Evolutionary conservation across 2,329 filamentous ascomycete species (phyloP), one percentile per base, ranked within the genome.

Genomic region (Botrytis medusae): DNA sequence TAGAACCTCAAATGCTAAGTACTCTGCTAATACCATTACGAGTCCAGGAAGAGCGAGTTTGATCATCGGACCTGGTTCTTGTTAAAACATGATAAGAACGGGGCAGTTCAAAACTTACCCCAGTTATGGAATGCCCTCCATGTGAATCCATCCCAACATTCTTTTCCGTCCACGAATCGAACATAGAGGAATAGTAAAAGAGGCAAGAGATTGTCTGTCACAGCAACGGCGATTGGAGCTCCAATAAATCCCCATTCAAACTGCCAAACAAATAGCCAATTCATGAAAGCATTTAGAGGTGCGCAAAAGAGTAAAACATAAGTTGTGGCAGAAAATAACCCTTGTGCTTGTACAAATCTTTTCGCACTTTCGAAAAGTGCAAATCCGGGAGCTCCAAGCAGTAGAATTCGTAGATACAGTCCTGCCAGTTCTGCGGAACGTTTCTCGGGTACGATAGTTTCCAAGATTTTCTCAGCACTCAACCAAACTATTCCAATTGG

Each of bases 11-110:
- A 98, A 98, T 10, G 95, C 94, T 18, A 98, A 87, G 84, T 93
- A 97, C 81, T 98, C 95, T 8, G 95, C 94, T 81, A 97, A 91
- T 2, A 98, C 92, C 95, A 98, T 98, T 76, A 97, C 85, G 81
- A 98, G 90, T 1, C 95, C 95, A 0, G 95, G 95, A 20, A 98
- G 84, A 0, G 95, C 94, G 54, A 98, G 90, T 65, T 90, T 89
- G 78, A 98, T 89, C 95, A 97, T 97, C 14, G 91, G 91, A 2
- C 86, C 79, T 80, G 86, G 20, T 14, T 10, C 46, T 20, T 42
- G 20, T 78, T 73, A 78, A 74, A 22, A 72, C 29, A 68, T 2
- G 44, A 67, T 42, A 22, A n/a, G 51, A 12, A n/a, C 16, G 22
- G n/a, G 29, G 67, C 8, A 22, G 51, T 68, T n/a, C 18, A 12